A percentile compares a stretch with the other conserved stretches of the same genome.
These are phyloP conservation scores for Mycena kentingensis DNA, from an alignment of 768 basidiomycete genomes.

Conservation along the genomic window DNA sequence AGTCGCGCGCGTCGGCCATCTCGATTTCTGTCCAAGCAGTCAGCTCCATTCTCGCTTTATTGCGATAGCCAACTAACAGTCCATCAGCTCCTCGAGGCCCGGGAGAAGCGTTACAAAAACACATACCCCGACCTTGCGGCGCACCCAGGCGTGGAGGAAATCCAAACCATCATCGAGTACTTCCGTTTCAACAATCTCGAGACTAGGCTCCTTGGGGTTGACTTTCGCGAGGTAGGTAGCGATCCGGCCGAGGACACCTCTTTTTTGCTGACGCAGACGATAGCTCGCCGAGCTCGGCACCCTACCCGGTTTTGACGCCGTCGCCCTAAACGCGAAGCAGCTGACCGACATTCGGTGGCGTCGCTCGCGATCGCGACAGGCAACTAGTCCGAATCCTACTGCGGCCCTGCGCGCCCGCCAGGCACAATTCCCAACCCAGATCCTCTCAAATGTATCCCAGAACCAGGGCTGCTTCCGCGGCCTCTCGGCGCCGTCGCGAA, in stretches of 20 bases:
- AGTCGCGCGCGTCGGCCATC: conserved; percentile 49
- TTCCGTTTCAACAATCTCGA: conserved; percentile 42
- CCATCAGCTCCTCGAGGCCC: conserved; percentile 43
- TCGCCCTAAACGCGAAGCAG: conserved; percentile 44
- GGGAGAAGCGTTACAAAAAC: conserved; percentile 37
- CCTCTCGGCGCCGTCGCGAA: conserved; percentile 41
- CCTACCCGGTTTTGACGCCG: conserved; percentile 44
- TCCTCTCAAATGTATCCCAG: conserved; percentile 27
- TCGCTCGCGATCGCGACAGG: conserved; percentile 8
- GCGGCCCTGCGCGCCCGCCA: conserved; percentile 39
- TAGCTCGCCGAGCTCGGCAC: conserved; percentile 47
- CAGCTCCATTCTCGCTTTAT: conserved; percentile 21
- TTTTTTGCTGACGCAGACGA: no score
- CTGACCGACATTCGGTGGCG: conserved; percentile 36
- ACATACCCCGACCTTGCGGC: conserved; percentile 24
- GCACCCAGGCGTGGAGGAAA: conserved; percentile 49
- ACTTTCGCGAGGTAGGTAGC: conserved; percentile 45
- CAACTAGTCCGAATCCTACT: conserved; percentile 28
- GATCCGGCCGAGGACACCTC: background rate
- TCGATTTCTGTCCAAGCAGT: conserved; percentile 54
- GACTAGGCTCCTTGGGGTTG: conserved; percentile 43
- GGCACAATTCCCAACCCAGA: conserved; percentile 40
- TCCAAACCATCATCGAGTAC: conserved; percentile 48
- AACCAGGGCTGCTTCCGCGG: conserved; percentile 33
- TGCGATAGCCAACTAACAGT: conserved; percentile 3